Evolutionary conservation across 441 rosid species (phyloP), one percentile per base, ranked within the genome.

Genomic region (Gossypium gossypioides): DNA sequence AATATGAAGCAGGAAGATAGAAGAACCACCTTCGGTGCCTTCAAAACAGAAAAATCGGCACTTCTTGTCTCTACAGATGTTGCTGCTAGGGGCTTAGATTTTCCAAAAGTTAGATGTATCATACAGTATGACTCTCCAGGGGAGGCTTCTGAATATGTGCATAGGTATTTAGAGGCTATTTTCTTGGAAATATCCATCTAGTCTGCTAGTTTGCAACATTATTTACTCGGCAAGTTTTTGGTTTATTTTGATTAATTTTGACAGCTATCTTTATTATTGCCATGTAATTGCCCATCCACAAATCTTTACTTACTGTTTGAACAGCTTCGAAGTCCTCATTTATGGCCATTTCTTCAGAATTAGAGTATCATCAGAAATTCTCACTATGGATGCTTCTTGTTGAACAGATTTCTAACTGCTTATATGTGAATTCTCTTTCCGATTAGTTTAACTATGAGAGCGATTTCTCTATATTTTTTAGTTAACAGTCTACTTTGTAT

Each of bases 101-200:
- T 92, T 84, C 97, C 96, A 13, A 85, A 88, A 80, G 97, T 95
- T 65, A 85, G 84, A 79, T 95, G 97, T 78, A 95, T 92, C 72
- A 84, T 92, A 74, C 99, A 95, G 78, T 95, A 95, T 65, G 99
- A 95, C 83, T 92, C 96, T 75, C 97, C 99, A 3, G 99, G 99
- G 78, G 99, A 94, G 83, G 99, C 99, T 58, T 90, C 94, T 9
- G 99, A 94, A 84, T 94, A 94, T 76, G 99, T 92, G 71, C 97
- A 92, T 75, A 91, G 98, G 98, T 93, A 85, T 80, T 22, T 66
- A 18, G 4, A 2, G 3, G 56, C 73, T 54, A 12, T 44, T 55
- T 54, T 66, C 6, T 61, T 62, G 55, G 22, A 50, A 58, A 66
- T 76, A 29, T 58, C 52, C 12, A 16, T 44, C 6, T 51, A 3